A percentile compares a stretch with the other conserved stretches of the same genome.
phyloP scores from a whole-genome alignment of 108 stramenopile genomes.

The Stephanodiscus minutulus region DNA sequence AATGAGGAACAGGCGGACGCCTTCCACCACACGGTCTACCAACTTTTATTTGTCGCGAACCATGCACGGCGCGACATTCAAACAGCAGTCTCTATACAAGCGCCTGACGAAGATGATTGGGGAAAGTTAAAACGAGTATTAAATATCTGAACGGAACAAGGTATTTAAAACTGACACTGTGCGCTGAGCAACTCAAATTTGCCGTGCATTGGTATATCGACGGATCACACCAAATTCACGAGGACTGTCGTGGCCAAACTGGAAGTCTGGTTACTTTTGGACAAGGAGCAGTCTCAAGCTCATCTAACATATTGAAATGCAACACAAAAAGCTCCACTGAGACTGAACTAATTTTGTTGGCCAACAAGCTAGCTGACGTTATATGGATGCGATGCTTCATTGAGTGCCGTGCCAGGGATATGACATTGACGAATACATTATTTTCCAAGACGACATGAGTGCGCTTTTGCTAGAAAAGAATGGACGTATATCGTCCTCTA shows the following conservation, averaged over 20 bases:
- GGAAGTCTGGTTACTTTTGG: constrained; percentile 51
- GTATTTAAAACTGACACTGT: constrained; percentile 13
- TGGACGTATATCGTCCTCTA: constrained; percentile 7
- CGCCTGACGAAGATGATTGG: constrained; percentile 24
- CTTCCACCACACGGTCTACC: constrained; percentile 2
- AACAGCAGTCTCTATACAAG: constrained; percentile 3
- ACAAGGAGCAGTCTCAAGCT: constrained; percentile 21
- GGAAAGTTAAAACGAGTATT: too few species aligned
- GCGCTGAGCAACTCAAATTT: not conserved
- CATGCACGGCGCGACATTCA: too few species aligned
- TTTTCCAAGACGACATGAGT: too few species aligned
- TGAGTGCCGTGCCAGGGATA: constrained; percentile 50
- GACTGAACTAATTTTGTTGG: not conserved
- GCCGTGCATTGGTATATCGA: constrained; percentile 30
- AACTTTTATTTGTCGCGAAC: constrained; percentile 1
- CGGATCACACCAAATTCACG: too few species aligned
- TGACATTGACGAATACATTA: constrained; percentile 20
- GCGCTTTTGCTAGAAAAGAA: constrained; percentile 13
- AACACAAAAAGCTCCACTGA: constrained; percentile 33
- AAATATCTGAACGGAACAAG: constrained; percentile 10
- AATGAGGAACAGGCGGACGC: not conserved
- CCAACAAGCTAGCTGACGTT: constrained; percentile 31
- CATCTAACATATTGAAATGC: constrained; percentile 44
- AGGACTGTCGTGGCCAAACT: constrained; percentile 53
- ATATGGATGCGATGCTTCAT: constrained; percentile 57